Base-by-base conservation (phyloP, 257 asterid species). In the Solanum pinnatisectum region DNA sequence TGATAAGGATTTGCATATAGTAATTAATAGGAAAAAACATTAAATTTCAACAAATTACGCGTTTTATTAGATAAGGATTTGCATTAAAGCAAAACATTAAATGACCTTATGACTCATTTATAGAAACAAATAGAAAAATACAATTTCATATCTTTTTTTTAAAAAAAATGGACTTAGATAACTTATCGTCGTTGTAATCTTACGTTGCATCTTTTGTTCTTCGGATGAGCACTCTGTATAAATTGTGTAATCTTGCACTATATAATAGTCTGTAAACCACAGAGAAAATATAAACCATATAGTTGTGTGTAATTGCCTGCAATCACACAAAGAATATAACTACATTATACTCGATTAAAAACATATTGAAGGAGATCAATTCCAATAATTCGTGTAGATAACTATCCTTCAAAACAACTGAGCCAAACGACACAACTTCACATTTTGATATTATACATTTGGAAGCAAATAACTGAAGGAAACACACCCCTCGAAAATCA, bases 401-500 rank as follows among this genome's bases (percentile, higher is more conserved):
- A 39, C 8, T 3, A 39, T 8, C 11, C 11, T 39, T 9, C 11
- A 39, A 39, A 39, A 8, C 0, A 39, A 39, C 3, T 8, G 10
- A 39, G 7, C 0, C 42, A 39, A 39, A 39, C 0, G 1, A 40
- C 3, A 10, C 5, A 3, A 59, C 3, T 59, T 59, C 0, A 59
- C 8, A 59, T 22, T 2, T 20, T 22, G 68, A 3, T 63, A n/a
- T n/a, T n/a, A 63, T 59, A 67, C 40, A 37, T 77, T 33, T 77
- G 44, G 84, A 78, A 78, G 37, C 15, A 25, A 25, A 49, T 68
- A 77, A 77, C 84, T 42, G 4, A 42, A 25, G 14, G 65, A 30
- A 78, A 25, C 39, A 78, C 42, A 78, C 10, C 65, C 84, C 84
- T 78, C 63, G 33, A 78, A 78, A 25, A 78, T 78, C 70, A 27